Conservation (phyloP, 257 asterid species). For the Catharanthus roseus region DNA sequence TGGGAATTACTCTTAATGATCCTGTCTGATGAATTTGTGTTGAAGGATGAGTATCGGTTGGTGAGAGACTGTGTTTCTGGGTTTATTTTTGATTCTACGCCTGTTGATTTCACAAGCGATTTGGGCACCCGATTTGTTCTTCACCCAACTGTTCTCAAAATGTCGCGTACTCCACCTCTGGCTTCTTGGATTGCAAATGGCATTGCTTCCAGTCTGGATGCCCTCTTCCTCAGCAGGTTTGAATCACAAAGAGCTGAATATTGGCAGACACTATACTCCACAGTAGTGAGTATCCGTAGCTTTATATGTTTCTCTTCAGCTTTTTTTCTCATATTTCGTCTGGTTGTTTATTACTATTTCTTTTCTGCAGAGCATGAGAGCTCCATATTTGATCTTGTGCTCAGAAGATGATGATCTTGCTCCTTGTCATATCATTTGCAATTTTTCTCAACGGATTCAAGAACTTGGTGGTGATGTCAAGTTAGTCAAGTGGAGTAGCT, state of each 20-base stretch:
- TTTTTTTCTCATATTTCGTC: not conserved
- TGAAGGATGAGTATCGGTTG: constrained; percentile 66
- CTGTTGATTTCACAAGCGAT: constrained; percentile 87
- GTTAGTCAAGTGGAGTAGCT: constrained; percentile 69
- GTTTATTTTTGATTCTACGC: constrained; percentile 77
- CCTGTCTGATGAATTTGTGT: constrained; percentile 4
- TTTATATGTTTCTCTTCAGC: not conserved
- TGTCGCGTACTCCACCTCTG: constrained; percentile 63
- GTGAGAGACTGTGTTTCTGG: constrained; percentile 83
- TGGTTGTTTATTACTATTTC: constrained; percentile 13
- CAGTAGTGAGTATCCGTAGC: constrained; percentile 51
- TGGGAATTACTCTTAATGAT: not conserved
- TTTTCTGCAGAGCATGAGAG: constrained; percentile 55
- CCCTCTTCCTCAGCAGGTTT: constrained; percentile 67
- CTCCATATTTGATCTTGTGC: constrained; percentile 89
- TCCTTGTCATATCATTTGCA: constrained; percentile 53
- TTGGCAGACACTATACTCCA: constrained; percentile 93
- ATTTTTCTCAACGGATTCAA: constrained; percentile 69
- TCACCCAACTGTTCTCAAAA: constrained; percentile 65
- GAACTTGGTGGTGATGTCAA: constrained; percentile 74
- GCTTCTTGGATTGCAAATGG: constrained; percentile 71
- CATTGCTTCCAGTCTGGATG: constrained; percentile 67
- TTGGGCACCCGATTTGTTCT: constrained; percentile 64
- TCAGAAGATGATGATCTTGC: constrained; percentile 97
- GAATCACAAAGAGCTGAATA: constrained; percentile 87